Conservation (phyloP, 768 basidiomycete species). For the Clitopilus hobsonii region DNA sequence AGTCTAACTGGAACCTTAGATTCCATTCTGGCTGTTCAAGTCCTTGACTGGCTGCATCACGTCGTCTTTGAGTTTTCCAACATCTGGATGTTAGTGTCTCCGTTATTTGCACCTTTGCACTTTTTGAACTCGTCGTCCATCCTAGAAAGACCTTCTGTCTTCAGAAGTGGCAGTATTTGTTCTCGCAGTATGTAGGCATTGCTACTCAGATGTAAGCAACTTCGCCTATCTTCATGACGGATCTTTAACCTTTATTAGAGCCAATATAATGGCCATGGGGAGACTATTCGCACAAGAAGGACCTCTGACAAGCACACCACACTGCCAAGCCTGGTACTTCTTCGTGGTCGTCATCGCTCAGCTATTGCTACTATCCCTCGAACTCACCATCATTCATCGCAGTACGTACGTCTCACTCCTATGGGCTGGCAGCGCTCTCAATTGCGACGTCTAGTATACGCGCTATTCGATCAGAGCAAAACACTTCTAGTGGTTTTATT, state of each 20-base stretch:
- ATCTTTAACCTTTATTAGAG: background rate
- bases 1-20: too few relatives aligned
- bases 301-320: background rate
- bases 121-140: too few relatives aligned
- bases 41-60: background rate
- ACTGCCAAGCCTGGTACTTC: background rate
- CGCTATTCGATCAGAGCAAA: background rate
- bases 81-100: background rate
- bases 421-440: background rate
- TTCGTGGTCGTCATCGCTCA: background rate
- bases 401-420: background rate
- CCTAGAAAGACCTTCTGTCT: background rate
- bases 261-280: background rate
- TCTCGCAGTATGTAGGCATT: background rate
- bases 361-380: background rate
- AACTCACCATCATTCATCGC: background rate
- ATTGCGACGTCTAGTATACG: background rate
- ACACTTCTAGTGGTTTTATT: background rate
- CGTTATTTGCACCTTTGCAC: background rate
- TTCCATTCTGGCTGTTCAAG: background rate
- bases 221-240: background rate
- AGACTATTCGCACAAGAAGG: background rate
- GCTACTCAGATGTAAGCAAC: background rate
- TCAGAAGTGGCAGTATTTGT: background rate
- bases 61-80: background rate